These are phyloP conservation scores for Cladosporium sp. DNA, from an alignment of 2,329 filamentous ascomycete genomes.

Conservation along the genomic window DNA sequence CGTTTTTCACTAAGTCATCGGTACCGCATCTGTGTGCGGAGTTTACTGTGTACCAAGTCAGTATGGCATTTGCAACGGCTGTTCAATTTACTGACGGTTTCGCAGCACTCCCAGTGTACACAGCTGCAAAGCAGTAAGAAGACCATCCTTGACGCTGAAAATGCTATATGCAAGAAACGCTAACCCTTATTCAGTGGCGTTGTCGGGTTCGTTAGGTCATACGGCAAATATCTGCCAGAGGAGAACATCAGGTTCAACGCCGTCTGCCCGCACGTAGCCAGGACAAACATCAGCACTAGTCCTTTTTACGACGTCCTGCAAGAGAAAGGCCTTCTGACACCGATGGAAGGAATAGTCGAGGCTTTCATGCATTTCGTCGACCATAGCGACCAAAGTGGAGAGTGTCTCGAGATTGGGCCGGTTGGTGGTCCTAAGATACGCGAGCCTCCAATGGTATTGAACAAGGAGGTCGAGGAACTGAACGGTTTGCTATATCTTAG, in stretches of 20 bases:
- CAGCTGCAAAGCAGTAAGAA: slow-evolving; percentile 44
- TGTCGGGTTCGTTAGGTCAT: slow-evolving; percentile 44
- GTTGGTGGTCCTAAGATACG: slow-evolving; percentile 37
- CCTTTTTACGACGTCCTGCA: slow-evolving; percentile 45
- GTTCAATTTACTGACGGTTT: background rate
- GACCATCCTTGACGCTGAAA: background rate
- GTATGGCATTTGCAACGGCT: slow-evolving; percentile 9
- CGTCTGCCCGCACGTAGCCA: slow-evolving; percentile 45
- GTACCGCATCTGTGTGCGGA: slow-evolving; percentile 45
- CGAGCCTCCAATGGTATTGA: slow-evolving; percentile 36
- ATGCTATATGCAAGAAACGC: background rate
- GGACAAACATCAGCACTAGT: slow-evolving; percentile 43
- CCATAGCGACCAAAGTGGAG: slow-evolving; percentile 40
- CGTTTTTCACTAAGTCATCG: slow-evolving; percentile 2
- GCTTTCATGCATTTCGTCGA: slow-evolving; percentile 45
- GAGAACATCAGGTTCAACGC: slow-evolving; percentile 48
- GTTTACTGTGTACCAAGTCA: slow-evolving; percentile 45
- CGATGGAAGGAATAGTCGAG: slow-evolving; percentile 45
- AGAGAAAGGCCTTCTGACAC: slow-evolving; percentile 39
- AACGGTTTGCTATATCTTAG: slow-evolving; percentile 30
- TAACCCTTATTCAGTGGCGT: slow-evolving; percentile 33
- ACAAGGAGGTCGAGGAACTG: slow-evolving; percentile 34
- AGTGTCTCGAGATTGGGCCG: slow-evolving; percentile 47
- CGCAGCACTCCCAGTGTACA: slow-evolving; percentile 45
- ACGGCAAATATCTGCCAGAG: slow-evolving; percentile 44